These are phyloP conservation scores for Microsporum canis DNA, from an alignment of 2,329 filamentous ascomycete species.

Conservation along the genomic window DNA sequence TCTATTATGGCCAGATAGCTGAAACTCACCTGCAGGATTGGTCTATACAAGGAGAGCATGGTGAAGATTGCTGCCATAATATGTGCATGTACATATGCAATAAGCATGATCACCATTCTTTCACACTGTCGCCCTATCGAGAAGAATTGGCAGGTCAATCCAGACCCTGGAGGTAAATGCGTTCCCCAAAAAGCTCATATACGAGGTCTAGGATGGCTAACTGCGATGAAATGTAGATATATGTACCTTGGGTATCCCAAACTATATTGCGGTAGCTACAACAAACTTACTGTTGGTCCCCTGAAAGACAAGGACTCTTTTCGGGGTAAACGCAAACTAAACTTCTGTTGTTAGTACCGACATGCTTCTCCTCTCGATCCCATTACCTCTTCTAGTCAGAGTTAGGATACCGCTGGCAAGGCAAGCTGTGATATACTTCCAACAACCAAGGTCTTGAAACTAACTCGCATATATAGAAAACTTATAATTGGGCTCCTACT, in stretches of 20 bases:
- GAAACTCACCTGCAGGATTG: conserved; percentile 17
- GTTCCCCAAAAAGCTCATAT: background rate
- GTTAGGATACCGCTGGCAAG: conserved; percentile 29
- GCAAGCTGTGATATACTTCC: conserved; percentile 6
- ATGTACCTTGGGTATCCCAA: conserved; percentile 29
- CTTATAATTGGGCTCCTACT: conserved; percentile 31
- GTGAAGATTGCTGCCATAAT: conserved; percentile 27
- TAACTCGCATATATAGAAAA: conserved; percentile 20
- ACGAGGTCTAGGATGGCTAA: background rate
- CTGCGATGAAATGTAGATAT: conserved; percentile 16
- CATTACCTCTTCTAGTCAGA: conserved; percentile 32
- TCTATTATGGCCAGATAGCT: background rate
- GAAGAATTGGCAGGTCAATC: conserved; percentile 33
- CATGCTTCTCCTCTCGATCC: conserved; percentile 30
- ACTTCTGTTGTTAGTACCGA: conserved; percentile 27
- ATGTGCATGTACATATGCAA: conserved; percentile 24
- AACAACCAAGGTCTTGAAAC: background rate
- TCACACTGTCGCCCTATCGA: conserved; percentile 30
- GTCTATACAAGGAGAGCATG: conserved; percentile 28
- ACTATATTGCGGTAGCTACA: conserved; percentile 29
- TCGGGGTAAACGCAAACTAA: background rate
- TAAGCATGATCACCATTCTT: conserved; percentile 27
- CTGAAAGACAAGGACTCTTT: background rate
- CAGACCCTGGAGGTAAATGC: conserved; percentile 30
- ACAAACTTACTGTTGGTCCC: conserved; percentile 28